Conservation (phyloP, 108 stramenopile genomes). For the Nitzschia sp. region DNA sequence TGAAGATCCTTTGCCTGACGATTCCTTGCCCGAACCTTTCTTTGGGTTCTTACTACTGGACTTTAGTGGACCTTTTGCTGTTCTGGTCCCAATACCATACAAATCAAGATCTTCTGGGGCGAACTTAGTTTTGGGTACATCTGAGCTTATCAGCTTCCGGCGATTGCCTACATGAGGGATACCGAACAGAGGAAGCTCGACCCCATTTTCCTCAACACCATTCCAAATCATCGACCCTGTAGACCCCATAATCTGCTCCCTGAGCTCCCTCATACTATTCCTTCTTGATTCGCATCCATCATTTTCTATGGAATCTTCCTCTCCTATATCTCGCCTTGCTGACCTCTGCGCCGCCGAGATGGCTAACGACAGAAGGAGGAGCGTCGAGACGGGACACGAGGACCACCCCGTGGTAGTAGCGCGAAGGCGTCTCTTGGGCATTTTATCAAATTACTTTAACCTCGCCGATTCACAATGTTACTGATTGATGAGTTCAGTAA, state of each 20-base stretch:
- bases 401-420: too few species aligned
- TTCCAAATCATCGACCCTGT: conserved; percentile 2
- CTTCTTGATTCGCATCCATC: not conserved
- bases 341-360: not conserved
- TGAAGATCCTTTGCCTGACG: not conserved
- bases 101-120: not conserved
- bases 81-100: not conserved
- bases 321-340: not conserved
- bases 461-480: too few species aligned
- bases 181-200: not conserved
- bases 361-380: not conserved
- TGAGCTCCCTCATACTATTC: not conserved
- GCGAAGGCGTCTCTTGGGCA: too few species aligned
- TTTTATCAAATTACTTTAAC: too few species aligned
- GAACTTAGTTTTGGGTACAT: too few species aligned
- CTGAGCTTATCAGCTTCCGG: not conserved
- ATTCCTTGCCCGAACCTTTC: not conserved
- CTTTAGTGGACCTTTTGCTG: not conserved
- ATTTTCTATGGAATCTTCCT: not conserved
- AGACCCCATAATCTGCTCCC: not conserved
- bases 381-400: too few species aligned
- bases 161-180: not conserved
- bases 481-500: too few species aligned
- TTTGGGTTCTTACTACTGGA: not conserved
- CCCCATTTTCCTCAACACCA: not conserved